phyloP scores from a whole-genome alignment of 139 green algal genomes.

The Picochlorum sp. region DNA sequence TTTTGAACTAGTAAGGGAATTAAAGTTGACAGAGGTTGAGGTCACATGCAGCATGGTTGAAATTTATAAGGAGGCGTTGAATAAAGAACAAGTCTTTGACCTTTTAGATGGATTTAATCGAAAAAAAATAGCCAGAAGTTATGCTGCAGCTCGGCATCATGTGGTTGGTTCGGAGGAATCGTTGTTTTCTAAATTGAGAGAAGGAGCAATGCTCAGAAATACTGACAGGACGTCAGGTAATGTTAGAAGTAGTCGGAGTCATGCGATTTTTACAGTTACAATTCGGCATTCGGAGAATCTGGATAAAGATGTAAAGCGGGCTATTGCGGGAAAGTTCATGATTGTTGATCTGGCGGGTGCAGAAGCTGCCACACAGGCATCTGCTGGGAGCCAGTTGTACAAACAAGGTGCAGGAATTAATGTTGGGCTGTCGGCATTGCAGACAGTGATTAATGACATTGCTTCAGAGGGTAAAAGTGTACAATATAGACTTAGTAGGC shows the following conservation, averaged over 20 bases:
- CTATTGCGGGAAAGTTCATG: conserved; percentile 10
- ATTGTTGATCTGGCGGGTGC: conserved; percentile 13
- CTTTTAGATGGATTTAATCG: background rate
- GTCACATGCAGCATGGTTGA: conserved; percentile 8
- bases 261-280: conserved; percentile 15
- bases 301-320: background rate
- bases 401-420: conserved; percentile 22
- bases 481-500: conserved; percentile 1
- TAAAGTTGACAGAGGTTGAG: background rate
- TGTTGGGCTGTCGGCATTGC: conserved; percentile 10
- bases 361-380: conserved; percentile 3
- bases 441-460: conserved; percentile 12
- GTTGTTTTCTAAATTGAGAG: conserved; percentile 5
- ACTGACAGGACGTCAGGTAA: conserved; percentile 16
- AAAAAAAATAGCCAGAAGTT: background rate
- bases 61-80: conserved; percentile 12
- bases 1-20: conserved; percentile 10
- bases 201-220: conserved; percentile 3
- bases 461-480: background rate
- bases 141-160: background rate
- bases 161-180: background rate
- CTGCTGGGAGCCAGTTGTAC: background rate
- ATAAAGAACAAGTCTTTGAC: background rate
- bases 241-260: background rate
- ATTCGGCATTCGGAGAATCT: conserved; percentile 3